Conservation (phyloP, 352 stramenopile genomes). For the Phytophthora pini region DNA sequence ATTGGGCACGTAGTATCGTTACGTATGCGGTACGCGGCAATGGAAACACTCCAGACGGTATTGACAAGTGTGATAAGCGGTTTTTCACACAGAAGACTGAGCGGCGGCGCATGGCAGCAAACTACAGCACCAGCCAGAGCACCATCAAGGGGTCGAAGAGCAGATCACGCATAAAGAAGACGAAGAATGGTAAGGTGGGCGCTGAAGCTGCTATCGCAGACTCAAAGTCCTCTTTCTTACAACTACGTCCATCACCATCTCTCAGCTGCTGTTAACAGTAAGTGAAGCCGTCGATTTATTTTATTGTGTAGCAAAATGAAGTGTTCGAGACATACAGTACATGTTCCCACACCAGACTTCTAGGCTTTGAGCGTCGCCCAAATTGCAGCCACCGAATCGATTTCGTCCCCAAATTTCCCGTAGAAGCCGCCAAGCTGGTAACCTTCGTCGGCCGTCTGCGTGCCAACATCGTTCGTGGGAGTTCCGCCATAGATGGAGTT, state of each 20-base stretch:
- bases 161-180: no score
- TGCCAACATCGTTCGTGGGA: background rate
- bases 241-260: no score
- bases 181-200: no score
- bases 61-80: background rate
- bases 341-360: background rate
- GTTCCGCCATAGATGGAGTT: background rate
- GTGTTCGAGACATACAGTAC: no score
- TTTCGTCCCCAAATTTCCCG: background rate
- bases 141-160: no score
- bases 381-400: background rate
- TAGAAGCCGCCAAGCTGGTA: background rate
- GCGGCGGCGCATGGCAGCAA: background rate
- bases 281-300: no score
- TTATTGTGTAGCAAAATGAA: no score
- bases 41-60: background rate
- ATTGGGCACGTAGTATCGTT: constrained; percentile 17
- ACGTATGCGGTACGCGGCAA: background rate
- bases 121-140: background rate
- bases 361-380: background rate
- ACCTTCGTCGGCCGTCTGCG: background rate
- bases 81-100: background rate
- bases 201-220: no score
- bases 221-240: no score
- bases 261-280: no score